Conservation (phyloP, 1,139 yeast species). For the Yamadazyma buinensis region DNA sequence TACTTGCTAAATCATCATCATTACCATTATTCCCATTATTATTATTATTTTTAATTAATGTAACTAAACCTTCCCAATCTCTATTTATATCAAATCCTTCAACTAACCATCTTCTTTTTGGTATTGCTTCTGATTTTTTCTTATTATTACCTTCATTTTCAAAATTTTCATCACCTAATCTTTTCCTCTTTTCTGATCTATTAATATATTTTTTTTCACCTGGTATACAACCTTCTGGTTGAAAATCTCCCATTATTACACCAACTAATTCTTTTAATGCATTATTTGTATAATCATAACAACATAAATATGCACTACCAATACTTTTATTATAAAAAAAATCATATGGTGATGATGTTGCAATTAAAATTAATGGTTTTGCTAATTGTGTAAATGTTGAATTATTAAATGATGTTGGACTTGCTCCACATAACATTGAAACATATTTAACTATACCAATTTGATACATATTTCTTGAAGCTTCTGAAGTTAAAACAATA, state of each 20-base stretch:
- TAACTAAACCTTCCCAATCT: slow-evolving; percentile 49
- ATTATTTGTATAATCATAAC: slow-evolving; percentile 56
- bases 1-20: slow-evolving; percentile 5
- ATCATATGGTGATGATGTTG: slow-evolving; percentile 64
- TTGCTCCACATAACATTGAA: slow-evolving; percentile 50
- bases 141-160: slow-evolving; percentile 8
- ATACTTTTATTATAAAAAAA: slow-evolving; percentile 53
- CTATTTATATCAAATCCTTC: slow-evolving; percentile 52
- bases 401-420: slow-evolving; percentile 33
- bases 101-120: slow-evolving; percentile 56
- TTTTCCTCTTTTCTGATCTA: slow-evolving; percentile 22
- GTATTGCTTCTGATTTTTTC: slow-evolving; percentile 18
- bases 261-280: slow-evolving; percentile 49
- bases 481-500: slow-evolving; percentile 59
- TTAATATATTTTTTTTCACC: slow-evolving; percentile 43
- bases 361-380: slow-evolving; percentile 57
- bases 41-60: slow-evolving; percentile 35
- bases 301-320: slow-evolving; percentile 58
- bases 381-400: slow-evolving; percentile 22
- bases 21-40: slow-evolving; percentile 7
- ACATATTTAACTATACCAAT: slow-evolving; percentile 62
- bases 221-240: slow-evolving; percentile 56
- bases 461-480: slow-evolving; percentile 61
- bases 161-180: slow-evolving; percentile 10
- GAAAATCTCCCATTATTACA: slow-evolving; percentile 52